Percentiles rank a stretch among this genome's conserved stretches.
Conservation (phyloP, 176 grass and related monocot species). For the Triticum monococcum region DNA sequence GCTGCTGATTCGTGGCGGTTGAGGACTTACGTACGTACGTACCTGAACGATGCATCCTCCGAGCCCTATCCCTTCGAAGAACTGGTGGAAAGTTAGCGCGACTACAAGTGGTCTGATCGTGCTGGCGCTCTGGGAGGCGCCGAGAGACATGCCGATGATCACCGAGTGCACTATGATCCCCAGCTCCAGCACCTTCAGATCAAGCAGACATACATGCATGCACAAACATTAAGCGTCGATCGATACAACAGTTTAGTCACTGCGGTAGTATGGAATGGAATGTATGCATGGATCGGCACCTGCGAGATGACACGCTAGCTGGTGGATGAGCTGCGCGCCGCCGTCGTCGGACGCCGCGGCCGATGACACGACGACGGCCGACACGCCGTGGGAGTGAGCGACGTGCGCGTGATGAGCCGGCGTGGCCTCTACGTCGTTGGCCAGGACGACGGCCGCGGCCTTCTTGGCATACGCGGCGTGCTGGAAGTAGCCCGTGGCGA, state of each 20-base stretch:
- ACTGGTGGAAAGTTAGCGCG: conserved; percentile 61
- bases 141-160: conserved; percentile 57
- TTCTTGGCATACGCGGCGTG: conserved; percentile 24
- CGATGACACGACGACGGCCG: neutral
- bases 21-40: too few species aligned
- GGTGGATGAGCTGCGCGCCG: conserved; percentile 43
- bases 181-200: conserved; percentile 37
- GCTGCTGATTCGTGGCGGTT: too few species aligned
- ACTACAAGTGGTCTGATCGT: conserved; percentile 51
- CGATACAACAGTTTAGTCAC: too few species aligned
- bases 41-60: conserved; percentile 64
- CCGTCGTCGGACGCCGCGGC: neutral
- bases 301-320: conserved; percentile 67
- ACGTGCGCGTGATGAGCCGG: neutral
- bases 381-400: conserved; percentile 16
- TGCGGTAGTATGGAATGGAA: too few species aligned
- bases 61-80: conserved; percentile 61
- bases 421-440: neutral
- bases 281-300: neutral
- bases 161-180: conserved; percentile 66
- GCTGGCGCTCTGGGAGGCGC: conserved; percentile 43
- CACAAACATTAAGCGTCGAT: too few species aligned
- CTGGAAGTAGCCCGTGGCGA: conserved; percentile 73
- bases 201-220: too few species aligned
- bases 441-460: neutral